Conservation (phyloP, 2,329 filamentous ascomycete genomes). For the Colletotrichum filicis region DNA sequence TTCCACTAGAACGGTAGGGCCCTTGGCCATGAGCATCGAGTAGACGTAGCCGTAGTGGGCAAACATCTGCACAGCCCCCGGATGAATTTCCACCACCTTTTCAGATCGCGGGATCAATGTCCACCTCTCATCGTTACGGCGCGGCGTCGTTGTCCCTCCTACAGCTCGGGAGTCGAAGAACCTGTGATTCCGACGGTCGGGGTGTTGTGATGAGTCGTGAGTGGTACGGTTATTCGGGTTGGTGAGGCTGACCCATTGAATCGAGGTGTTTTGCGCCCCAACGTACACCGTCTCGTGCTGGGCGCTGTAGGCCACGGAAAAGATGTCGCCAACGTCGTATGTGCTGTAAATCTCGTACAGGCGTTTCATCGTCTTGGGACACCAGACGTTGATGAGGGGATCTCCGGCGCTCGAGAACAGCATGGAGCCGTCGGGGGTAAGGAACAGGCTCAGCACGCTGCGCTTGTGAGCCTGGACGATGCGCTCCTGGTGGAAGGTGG, state of each 20-base stretch:
- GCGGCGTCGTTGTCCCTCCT: constrained; percentile 81
- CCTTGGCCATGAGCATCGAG: constrained; percentile 89
- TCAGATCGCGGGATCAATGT: constrained; percentile 62
- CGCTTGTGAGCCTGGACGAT: constrained; percentile 91
- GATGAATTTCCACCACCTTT: constrained; percentile 81
- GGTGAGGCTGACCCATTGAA: constrained; percentile 89
- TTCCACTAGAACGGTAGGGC: constrained; percentile 73
- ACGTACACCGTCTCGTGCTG: constrained; percentile 86
- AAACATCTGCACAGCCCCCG: constrained; percentile 84
- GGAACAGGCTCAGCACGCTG: constrained; percentile 85
- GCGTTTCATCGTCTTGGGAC: constrained; percentile 77
- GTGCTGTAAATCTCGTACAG: constrained; percentile 92
- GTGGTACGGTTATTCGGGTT: constrained; percentile 69
- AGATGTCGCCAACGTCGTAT: constrained; percentile 95
- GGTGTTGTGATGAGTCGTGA: constrained; percentile 75
- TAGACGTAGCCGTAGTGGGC: constrained; percentile 97
- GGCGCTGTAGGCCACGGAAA: constrained; percentile 90
- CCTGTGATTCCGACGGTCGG: constrained; percentile 80
- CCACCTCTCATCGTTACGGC: constrained; percentile 72
- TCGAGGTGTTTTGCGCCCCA: constrained; percentile 92
- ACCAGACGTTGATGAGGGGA: constrained; percentile 95
- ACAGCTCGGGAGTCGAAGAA: constrained; percentile 95
- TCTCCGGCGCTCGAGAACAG: constrained; percentile 95
- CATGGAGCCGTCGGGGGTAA: constrained; percentile 79
- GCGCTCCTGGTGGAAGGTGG: constrained; percentile 83